Conservation (phyloP, 108 stramenopile species). For the Conticribra weissflogii region DNA sequence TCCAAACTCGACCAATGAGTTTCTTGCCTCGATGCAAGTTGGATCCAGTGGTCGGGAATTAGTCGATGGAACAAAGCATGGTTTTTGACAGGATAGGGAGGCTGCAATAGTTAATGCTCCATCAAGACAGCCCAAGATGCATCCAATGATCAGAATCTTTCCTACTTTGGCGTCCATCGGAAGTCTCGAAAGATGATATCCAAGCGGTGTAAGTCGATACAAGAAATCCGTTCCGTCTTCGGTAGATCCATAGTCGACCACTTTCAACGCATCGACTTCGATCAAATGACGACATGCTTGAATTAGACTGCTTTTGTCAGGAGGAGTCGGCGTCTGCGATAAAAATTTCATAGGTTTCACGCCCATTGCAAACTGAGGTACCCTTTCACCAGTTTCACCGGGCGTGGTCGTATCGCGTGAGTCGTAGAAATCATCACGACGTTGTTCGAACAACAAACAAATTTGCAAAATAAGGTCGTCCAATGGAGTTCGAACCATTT, state of each 20-base stretch:
- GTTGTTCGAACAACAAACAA: constrained; percentile 62
- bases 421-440: constrained; percentile 25
- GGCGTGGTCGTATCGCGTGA: background rate
- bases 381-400: constrained; percentile 4
- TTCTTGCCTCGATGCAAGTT: constrained; percentile 26
- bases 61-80: constrained; percentile 38
- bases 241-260: constrained; percentile 22
- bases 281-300: constrained; percentile 64
- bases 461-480: constrained; percentile 82
- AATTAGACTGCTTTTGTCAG: constrained; percentile 49
- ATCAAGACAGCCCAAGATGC: constrained; percentile 69
- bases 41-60: constrained; percentile 6
- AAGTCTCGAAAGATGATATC: constrained; percentile 80
- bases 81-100: constrained; percentile 54
- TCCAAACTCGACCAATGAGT: constrained; percentile 57
- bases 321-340: constrained; percentile 78
- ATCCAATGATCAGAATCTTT: constrained; percentile 75
- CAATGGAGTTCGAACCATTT: constrained; percentile 87
- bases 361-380: constrained; percentile 13
- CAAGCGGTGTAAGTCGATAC: constrained; percentile 80
- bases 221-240: constrained; percentile 4
- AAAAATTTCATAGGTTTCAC: constrained; percentile 64
- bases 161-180: constrained; percentile 88
- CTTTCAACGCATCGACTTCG: constrained; percentile 65
- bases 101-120: constrained; percentile 77